Base-by-base conservation (phyloP, 306 rosid species). In the Ochetophila trinervis region DNA sequence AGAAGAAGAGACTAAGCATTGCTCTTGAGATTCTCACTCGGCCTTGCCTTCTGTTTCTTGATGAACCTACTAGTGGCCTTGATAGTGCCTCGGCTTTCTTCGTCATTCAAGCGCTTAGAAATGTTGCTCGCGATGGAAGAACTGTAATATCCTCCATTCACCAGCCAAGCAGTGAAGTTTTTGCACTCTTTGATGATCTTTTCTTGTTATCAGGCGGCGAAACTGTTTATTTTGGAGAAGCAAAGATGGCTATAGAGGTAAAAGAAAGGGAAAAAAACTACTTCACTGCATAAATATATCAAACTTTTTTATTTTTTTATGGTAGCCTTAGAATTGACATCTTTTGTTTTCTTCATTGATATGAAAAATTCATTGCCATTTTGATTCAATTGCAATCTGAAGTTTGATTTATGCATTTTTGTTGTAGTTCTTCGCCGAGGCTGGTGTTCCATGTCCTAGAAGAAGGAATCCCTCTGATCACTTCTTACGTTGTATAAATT, bases 21-120 rank as follows among this genome's bases (percentile, higher is more conserved):
- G 96, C 91, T 35, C 91, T 89, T 14, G 96, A 89, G 75, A 89
- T 89, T 64, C 89, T 89, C 14, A 89, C 89, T 63, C 77, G 84
- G 78, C 96, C 96, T 53, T 65, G 83, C 22, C 80, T 89, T 16
- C 70, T 89, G 63, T 89, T 86, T 61, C 96, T 89, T 52, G 96
- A 89, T 77, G 96, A 89, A 64, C 96, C 96, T 6, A 89, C 96
- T 8, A 86, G 96, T 79, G 96, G 96, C 53, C 82, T 89, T n/a
- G 96, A 89, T 57, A 89, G 96, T 67, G 96, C 91, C 37, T 84
- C 96, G 0, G 94, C 96, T 1, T 89, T 89, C 74, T 89, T 89
- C 58, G 96, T 89, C 34, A 87, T 84, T 69, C 93, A 84, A 59
- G 84, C 96, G 49, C 96, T 89, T 22, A 57, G 91, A 63, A 89